Conservation (phyloP, 352 stramenopile species). For the Globisporangium sylvaticum region DNA sequence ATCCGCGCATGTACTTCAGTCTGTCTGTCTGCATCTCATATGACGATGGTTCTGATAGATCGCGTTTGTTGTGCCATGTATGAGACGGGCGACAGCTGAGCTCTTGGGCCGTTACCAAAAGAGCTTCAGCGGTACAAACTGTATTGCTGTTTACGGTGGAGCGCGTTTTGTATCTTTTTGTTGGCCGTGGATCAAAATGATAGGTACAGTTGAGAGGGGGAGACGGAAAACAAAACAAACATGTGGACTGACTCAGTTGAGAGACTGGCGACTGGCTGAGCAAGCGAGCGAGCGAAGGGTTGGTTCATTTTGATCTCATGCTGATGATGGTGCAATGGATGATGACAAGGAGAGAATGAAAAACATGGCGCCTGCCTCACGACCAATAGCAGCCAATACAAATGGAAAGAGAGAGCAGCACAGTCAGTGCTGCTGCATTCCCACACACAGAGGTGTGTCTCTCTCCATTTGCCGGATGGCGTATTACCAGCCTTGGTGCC, state of each 20-base stretch:
- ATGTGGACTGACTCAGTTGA: neutral
- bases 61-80: neutral
- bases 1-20: neutral
- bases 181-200: constrained; percentile 1
- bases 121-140: too few relatives aligned
- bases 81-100: neutral
- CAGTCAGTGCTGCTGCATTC: too few relatives aligned
- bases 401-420: too few relatives aligned
- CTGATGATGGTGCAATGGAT: neutral
- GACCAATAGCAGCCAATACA: neutral
- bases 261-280: neutral
- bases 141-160: too few relatives aligned
- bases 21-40: too few relatives aligned
- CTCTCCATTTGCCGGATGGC: neutral
- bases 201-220: neutral
- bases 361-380: constrained; percentile 1
- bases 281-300: neutral
- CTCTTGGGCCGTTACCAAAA: too few relatives aligned
- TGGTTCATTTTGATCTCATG: constrained; percentile 7
- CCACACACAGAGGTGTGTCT: neutral
- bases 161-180: neutral
- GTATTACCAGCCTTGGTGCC: neutral
- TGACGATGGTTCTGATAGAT: neutral
- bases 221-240: neutral
- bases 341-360: neutral